Conservation (phyloP, 1,284 basidiomycete genomes). For the Schizopora paradoxa region DNA sequence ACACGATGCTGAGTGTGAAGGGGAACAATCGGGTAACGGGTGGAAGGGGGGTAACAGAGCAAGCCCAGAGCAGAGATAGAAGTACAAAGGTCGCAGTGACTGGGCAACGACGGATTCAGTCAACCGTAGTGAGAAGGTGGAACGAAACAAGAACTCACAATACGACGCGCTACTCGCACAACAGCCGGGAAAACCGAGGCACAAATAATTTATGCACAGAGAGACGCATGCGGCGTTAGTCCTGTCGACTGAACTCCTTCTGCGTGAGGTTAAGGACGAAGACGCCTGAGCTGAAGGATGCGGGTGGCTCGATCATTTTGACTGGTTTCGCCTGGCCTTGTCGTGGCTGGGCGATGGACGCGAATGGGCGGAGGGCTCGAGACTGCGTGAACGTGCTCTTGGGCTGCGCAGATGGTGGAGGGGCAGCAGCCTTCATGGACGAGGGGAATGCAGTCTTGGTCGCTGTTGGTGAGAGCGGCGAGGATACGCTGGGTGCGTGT, state of each 20-base stretch:
- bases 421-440: conserved; percentile 23
- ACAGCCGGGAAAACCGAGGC: neutral
- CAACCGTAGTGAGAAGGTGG: too few relatives aligned
- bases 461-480: conserved; percentile 15
- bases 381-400: conserved; percentile 57
- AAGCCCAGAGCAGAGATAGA: too few relatives aligned
- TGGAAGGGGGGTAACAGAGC: too few relatives aligned
- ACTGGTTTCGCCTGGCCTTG: conserved; percentile 34
- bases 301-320: conserved; percentile 73
- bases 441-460: conserved; percentile 23
- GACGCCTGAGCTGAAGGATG: conserved; percentile 53
- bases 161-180: neutral
- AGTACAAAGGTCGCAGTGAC: too few relatives aligned
- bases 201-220: too few relatives aligned
- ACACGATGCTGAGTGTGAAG: too few relatives aligned
- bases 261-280: conserved; percentile 76
- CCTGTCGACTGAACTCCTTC: conserved; percentile 70
- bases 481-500: conserved; percentile 16
- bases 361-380: conserved; percentile 69
- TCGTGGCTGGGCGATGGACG: conserved; percentile 43
- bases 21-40: too few relatives aligned
- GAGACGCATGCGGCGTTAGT: too few relatives aligned
- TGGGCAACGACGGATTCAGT: too few relatives aligned
- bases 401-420: conserved; percentile 35
- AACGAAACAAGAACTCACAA: too few relatives aligned